Conservation (phyloP, 78 protist genomes). For the Isochrysis galbana region DNA sequence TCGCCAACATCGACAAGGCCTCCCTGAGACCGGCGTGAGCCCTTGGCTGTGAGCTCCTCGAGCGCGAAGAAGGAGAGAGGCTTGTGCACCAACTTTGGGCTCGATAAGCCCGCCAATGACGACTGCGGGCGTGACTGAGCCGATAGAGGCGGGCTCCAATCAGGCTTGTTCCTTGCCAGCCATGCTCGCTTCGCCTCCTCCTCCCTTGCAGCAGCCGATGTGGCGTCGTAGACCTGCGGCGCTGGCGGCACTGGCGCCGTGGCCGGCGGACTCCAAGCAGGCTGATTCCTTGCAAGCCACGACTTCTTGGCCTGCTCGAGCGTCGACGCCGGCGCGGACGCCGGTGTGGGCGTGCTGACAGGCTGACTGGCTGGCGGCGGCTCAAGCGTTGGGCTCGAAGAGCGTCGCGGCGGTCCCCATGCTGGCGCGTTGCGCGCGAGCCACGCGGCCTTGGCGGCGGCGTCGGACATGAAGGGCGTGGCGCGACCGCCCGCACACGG, state of each 20-base stretch:
- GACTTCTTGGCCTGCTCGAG: not conserved
- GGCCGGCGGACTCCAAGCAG: not conserved
- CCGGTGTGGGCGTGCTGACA: too few relatives aligned
- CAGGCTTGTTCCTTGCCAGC: not conserved
- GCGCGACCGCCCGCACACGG: too few relatives aligned
- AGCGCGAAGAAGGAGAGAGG: conserved; percentile 24
- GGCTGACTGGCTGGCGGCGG: too few relatives aligned
- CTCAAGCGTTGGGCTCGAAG: too few relatives aligned
- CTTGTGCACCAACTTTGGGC: not conserved
- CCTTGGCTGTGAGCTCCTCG: conserved; percentile 21
- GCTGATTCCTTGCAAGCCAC: not conserved
- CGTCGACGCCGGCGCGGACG: too few relatives aligned
- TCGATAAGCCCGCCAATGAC: not conserved
- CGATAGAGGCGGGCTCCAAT: not conserved
- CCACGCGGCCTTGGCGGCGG: not conserved
- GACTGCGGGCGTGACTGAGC: not conserved
- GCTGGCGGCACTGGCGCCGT: not conserved
- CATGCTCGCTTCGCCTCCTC: not conserved
- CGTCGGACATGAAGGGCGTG: too few relatives aligned
- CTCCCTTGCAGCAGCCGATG: not conserved
- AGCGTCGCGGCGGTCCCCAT: too few relatives aligned
- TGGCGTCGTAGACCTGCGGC: not conserved
- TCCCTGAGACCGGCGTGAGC: not conserved
- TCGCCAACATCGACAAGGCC: not conserved
- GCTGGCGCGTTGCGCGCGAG: not conserved